Percentiles rank a stretch among this genome's conserved stretches.
Conservation (phyloP, 345 rosid species). For the Zanthoxylum bungeanum region DNA sequence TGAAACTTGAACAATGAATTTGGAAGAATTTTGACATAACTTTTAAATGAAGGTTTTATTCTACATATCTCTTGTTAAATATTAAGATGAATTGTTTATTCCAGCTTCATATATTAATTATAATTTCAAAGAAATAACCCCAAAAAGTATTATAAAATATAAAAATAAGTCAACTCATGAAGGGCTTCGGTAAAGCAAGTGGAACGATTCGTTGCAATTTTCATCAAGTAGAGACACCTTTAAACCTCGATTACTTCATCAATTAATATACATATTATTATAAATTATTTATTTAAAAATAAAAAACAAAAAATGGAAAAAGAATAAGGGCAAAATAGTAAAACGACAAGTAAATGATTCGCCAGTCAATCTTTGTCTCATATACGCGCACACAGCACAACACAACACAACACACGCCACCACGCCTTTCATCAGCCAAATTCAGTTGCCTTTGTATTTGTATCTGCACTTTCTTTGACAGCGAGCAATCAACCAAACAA, state of each 20-base stretch:
- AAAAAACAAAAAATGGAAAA: not conserved
- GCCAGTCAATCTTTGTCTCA: slow-evolving; percentile 33
- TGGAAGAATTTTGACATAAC: no score
- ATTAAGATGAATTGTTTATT: no score
- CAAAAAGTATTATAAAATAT: no score
- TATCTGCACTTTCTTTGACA: slow-evolving; percentile 9
- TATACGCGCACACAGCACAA: slow-evolving; percentile 1
- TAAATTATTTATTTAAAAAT: not conserved
- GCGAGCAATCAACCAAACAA: not conserved
- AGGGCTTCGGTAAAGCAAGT: not conserved
- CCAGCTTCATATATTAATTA: no score
- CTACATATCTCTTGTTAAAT: no score
- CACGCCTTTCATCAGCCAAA: not conserved
- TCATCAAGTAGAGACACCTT: not conserved
- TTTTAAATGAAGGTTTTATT: no score
- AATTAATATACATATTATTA: not conserved
- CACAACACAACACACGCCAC: no score
- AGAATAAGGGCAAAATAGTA: slow-evolving; percentile 18
- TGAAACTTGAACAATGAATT: no score
- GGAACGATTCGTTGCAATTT: not conserved
- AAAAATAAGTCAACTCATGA: not conserved
- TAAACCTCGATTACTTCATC: not conserved
- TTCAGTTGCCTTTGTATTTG: not conserved
- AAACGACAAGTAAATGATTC: not conserved
- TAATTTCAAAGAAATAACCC: not conserved